Evolutionary conservation across 2,329 filamentous ascomycete genomes (phyloP).

Genomic region (Pseudocercospora fuligena): DNA sequence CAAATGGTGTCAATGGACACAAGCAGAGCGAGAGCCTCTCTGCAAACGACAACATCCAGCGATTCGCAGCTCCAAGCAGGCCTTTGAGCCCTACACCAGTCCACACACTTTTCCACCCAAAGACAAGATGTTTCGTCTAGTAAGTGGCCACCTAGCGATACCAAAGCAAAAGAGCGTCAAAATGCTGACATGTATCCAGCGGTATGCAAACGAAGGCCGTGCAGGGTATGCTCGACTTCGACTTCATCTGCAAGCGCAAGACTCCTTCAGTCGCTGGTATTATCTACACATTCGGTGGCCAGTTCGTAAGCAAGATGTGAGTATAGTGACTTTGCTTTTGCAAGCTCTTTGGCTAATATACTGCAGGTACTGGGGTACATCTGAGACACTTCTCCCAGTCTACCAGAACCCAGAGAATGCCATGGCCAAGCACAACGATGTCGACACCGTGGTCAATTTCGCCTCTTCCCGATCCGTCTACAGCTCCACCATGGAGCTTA

Average conservation of each 20-base stretch:
- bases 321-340: slow-evolving; percentile 13
- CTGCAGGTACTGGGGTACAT: slow-evolving; percentile 93
- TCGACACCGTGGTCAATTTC: slow-evolving; percentile 99
- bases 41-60: slow-evolving; percentile 98
- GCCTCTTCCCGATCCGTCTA: slow-evolving; percentile 98
- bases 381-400: slow-evolving; percentile 96
- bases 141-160: slow-evolving; percentile 48
- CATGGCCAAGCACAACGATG: slow-evolving; percentile 93
- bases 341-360: not conserved
- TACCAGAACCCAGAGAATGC: slow-evolving; percentile 95
- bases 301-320: slow-evolving; percentile 99
- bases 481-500: slow-evolving; percentile 97
- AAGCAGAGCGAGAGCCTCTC: slow-evolving; percentile 53
- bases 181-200: slow-evolving; percentile 50
- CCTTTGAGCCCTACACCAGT: slow-evolving; percentile 84
- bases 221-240: slow-evolving; percentile 83
- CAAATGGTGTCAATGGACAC: slow-evolving; percentile 41
- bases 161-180: not conserved
- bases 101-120: slow-evolving; percentile 96
- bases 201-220: slow-evolving; percentile 87
- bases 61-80: slow-evolving; percentile 90
- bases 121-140: slow-evolving; percentile 99
- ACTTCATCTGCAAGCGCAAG: slow-evolving; percentile 99
- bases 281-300: slow-evolving; percentile 99
- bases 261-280: slow-evolving; percentile 97